Evolutionary conservation across 352 stramenopile species (phyloP).

Genomic region (Phytophthora constricta): DNA sequence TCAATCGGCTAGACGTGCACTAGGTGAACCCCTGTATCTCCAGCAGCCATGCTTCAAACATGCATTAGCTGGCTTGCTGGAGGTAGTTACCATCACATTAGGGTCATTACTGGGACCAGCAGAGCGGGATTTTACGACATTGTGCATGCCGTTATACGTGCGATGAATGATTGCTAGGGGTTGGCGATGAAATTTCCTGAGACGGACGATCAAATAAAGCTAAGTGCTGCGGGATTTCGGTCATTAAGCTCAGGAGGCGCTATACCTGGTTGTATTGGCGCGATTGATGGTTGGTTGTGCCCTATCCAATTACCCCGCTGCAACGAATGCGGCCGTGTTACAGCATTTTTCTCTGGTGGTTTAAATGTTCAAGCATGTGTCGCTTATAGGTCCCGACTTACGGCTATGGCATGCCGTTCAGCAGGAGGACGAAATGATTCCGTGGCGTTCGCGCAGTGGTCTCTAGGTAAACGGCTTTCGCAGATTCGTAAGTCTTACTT

Average conservation of each 20-base stretch:
- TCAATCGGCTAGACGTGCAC: conserved; percentile 2
- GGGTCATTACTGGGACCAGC: conserved; percentile 8
- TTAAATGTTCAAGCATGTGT: conserved; percentile 15
- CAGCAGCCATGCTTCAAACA: conserved; percentile 12
- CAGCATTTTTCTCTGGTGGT: conserved; percentile 7
- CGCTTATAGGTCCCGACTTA: conserved; percentile 1
- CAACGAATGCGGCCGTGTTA: conserved; percentile 2
- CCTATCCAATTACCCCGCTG: neutral
- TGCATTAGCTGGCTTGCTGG: conserved; percentile 10
- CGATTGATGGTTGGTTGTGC: conserved; percentile 14
- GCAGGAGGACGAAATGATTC: conserved; percentile 14
- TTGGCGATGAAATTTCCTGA: neutral
- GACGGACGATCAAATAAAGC: neutral
- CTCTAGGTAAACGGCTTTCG: neutral
- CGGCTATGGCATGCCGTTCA: conserved; percentile 6
- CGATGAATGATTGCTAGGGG: neutral
- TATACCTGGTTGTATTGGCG: conserved; percentile 9
- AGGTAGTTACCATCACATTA: conserved; percentile 21
- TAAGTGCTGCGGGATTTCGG: neutral
- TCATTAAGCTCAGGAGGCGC: neutral
- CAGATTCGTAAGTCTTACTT: neutral
- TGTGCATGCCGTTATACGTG: neutral
- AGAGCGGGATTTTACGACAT: conserved; percentile 9
- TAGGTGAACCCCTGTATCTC: conserved; percentile 6
- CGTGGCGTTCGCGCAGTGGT: neutral